A percentile compares a stretch with the other conserved stretches of the same genome.
phyloP scores from a whole-genome alignment of 2,329 filamentous ascomycete genomes.

The Aspergillus hortae region DNA sequence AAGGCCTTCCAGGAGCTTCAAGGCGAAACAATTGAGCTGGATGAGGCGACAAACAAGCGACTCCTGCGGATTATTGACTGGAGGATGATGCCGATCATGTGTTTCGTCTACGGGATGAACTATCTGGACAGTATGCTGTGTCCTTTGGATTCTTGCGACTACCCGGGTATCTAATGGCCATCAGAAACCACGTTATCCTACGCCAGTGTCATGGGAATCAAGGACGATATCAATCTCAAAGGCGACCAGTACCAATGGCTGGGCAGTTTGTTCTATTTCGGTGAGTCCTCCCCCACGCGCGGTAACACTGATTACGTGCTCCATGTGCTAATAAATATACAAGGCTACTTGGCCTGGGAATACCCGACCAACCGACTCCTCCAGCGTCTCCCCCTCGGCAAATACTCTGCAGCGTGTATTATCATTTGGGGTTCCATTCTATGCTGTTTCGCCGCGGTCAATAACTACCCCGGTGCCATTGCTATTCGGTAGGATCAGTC shows the following conservation, averaged over 20 bases:
- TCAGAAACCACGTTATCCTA: constrained; percentile 50
- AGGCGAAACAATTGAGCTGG: constrained; percentile 52
- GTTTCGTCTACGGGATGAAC: constrained; percentile 57
- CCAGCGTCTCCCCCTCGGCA: constrained; percentile 62
- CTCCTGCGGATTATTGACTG: constrained; percentile 60
- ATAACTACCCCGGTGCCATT: constrained; percentile 59
- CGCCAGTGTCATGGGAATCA: constrained; percentile 53
- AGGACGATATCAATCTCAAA: constrained; percentile 42
- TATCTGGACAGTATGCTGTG: constrained; percentile 49
- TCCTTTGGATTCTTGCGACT: neutral
- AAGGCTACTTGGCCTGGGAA: constrained; percentile 56
- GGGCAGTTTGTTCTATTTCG: constrained; percentile 51
- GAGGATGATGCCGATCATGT: constrained; percentile 60
- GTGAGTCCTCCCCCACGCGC: constrained; percentile 20
- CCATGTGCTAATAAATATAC: neutral
- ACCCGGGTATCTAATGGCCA: neutral
- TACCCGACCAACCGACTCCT: constrained; percentile 64
- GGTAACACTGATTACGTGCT: neutral
- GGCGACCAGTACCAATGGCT: constrained; percentile 52
- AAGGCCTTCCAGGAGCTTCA: constrained; percentile 50
- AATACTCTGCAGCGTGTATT: constrained; percentile 63
- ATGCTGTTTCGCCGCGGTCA: constrained; percentile 60
- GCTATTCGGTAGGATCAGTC: constrained; percentile 49
- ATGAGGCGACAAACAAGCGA: constrained; percentile 56
- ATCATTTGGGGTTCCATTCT: constrained; percentile 62